Percentiles rank a stretch among this genome's conserved stretches.
Evolutionary conservation across 2,329 filamentous ascomycete species (phyloP).

Genomic region (Pyrenophora teres): DNA sequence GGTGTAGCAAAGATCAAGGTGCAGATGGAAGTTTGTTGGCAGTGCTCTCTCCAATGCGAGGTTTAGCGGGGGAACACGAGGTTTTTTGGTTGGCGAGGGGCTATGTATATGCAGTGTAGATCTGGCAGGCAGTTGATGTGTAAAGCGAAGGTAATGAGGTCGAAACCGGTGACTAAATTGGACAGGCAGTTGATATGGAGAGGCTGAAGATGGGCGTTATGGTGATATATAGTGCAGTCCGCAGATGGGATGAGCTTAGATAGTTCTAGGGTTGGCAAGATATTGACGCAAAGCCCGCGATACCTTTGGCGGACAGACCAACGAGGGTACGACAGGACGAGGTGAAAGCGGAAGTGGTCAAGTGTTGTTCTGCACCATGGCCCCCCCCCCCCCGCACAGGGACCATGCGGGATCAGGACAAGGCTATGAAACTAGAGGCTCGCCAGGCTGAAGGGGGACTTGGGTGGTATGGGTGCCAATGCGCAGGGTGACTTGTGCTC

Average conservation of each 20-base stretch:
- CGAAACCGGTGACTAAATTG: slow-evolving; percentile 41
- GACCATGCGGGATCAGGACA: slow-evolving; percentile 45
- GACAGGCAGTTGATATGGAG: slow-evolving; percentile 31
- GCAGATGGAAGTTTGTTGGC: slow-evolving; percentile 15
- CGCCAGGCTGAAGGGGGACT: slow-evolving; percentile 32
- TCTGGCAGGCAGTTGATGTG: slow-evolving; percentile 34
- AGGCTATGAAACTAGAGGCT: slow-evolving; percentile 41
- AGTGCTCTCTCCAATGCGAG: slow-evolving; percentile 12
- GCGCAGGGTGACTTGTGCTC: slow-evolving; percentile 47
- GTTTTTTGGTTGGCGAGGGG: slow-evolving; percentile 35
- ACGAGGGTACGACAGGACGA: slow-evolving; percentile 35
- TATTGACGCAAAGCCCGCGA: slow-evolving; percentile 35
- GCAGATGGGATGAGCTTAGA: slow-evolving; percentile 40
- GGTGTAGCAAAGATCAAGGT: slow-evolving; percentile 20
- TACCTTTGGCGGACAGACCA: slow-evolving; percentile 30
- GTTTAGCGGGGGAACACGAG: slow-evolving; percentile 17
- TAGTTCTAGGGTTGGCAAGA: slow-evolving; percentile 36
- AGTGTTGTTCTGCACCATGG: slow-evolving; percentile 40
- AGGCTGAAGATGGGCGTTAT: slow-evolving; percentile 38
- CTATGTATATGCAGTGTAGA: slow-evolving; percentile 43
- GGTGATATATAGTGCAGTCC: slow-evolving; percentile 43
- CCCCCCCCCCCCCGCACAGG: slow-evolving; percentile 45
- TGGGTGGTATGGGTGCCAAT: slow-evolving; percentile 39
- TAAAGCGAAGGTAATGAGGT: slow-evolving; percentile 39
- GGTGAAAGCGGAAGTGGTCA: slow-evolving; percentile 42